phyloP scores from a whole-genome alignment of 768 basidiomycete species.

The Rubroboletus pulcherrimus region DNA sequence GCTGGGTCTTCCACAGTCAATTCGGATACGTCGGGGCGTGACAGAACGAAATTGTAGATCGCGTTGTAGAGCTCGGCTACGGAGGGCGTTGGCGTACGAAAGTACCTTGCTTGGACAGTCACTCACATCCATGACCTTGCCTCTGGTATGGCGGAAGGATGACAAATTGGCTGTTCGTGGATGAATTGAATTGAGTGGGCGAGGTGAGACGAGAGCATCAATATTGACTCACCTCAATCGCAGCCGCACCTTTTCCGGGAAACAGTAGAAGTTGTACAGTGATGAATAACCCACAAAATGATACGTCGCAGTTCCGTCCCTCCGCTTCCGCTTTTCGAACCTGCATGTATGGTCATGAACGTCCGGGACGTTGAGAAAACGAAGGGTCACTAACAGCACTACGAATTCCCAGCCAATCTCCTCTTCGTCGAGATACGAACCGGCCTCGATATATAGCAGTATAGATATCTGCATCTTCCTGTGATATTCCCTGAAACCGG shows the following conservation, averaged over 20 bases:
- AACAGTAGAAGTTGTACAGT: slow-evolving; percentile 93
- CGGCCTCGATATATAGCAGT: slow-evolving; percentile 90
- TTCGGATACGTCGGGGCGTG: slow-evolving; percentile 72
- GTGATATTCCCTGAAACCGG: slow-evolving; percentile 90
- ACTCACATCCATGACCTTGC: slow-evolving; percentile 85
- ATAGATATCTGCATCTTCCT: slow-evolving; percentile 93
- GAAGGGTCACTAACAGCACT: slow-evolving; percentile 57
- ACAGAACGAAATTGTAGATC: slow-evolving; percentile 73
- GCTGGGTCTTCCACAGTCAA: slow-evolving; percentile 97
- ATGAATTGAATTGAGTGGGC: neutral
- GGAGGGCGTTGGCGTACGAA: neutral
- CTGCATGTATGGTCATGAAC: slow-evolving; percentile 36
- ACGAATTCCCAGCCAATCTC: slow-evolving; percentile 95
- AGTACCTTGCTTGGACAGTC: neutral
- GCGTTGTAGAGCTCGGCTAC: slow-evolving; percentile 84
- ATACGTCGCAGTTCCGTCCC: slow-evolving; percentile 56
- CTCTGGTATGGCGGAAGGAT: slow-evolving; percentile 89
- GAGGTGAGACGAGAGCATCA: neutral
- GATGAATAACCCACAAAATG: slow-evolving; percentile 96
- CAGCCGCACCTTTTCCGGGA: slow-evolving; percentile 84
- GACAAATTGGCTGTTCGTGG: slow-evolving; percentile 75
- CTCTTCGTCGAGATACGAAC: slow-evolving; percentile 90
- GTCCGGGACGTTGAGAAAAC: neutral
- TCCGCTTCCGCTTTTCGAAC: slow-evolving; percentile 79
- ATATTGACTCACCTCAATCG: slow-evolving; percentile 64